A percentile compares a stretch with the other conserved stretches of the same genome.
Conservation (phyloP, 441 rosid genomes). For the Daphne laureola region DNA sequence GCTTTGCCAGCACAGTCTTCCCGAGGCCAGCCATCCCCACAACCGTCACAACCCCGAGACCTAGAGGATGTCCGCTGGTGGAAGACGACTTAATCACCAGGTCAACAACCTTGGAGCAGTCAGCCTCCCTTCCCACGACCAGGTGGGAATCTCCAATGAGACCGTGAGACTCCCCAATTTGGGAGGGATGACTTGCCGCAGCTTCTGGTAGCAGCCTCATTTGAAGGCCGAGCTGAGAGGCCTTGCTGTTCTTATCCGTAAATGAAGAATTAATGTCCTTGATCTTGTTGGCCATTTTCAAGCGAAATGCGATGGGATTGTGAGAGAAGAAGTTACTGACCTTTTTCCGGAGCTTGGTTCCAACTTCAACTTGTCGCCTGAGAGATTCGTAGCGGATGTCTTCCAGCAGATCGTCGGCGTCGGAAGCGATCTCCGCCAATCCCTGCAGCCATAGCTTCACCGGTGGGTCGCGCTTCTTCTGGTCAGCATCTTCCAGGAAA, state of each 20-base stretch:
- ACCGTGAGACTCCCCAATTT: not conserved
- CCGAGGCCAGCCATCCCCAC: too few species aligned
- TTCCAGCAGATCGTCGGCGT: slow-evolving; percentile 20
- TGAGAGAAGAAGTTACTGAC: slow-evolving; percentile 9
- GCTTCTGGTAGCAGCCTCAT: not conserved
- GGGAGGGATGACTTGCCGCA: not conserved
- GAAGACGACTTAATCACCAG: too few species aligned
- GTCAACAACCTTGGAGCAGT: too few species aligned
- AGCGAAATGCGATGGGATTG: not conserved
- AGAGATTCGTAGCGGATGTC: slow-evolving; percentile 16
- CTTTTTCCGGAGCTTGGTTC: not conserved
- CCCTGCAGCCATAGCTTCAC: slow-evolving; percentile 14
- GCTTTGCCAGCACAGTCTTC: slow-evolving; percentile 27
- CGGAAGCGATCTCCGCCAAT: slow-evolving; percentile 13
- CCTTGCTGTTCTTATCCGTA: not conserved
- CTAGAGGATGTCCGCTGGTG: too few species aligned
- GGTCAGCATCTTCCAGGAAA: slow-evolving; percentile 22
- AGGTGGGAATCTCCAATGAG: too few species aligned
- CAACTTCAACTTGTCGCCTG: slow-evolving; percentile 7
- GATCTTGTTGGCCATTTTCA: too few species aligned
- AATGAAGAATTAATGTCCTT: not conserved
- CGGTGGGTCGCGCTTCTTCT: not conserved
- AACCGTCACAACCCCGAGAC: too few species aligned
- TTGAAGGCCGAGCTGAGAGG: not conserved
- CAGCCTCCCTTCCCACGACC: too few species aligned